Evolutionary conservation across 1,284 basidiomycete species (phyloP).

Genomic region (Macrocybe sp.): DNA sequence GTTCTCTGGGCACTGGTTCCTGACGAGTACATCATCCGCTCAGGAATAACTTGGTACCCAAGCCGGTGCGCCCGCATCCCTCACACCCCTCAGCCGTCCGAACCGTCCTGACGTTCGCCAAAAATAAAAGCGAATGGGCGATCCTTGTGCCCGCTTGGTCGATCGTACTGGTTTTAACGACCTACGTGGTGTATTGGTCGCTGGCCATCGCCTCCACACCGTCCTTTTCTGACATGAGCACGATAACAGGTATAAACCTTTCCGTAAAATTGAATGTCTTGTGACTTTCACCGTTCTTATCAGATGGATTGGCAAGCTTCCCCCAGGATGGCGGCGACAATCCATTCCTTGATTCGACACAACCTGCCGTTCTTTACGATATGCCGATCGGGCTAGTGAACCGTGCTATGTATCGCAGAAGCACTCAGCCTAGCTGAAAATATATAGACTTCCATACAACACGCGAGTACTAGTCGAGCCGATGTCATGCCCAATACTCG

Average conservation of each 20-base stretch:
- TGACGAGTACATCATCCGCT: slow-evolving; percentile 50
- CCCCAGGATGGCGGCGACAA: slow-evolving; percentile 20
- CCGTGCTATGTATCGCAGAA: slow-evolving; percentile 48
- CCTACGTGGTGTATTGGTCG: slow-evolving; percentile 76
- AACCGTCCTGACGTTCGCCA: background rate
- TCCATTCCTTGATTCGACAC: slow-evolving; percentile 45
- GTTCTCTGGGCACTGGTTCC: slow-evolving; percentile 62
- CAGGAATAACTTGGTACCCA: slow-evolving; percentile 85
- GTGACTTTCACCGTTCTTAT: background rate
- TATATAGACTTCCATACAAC: too few relatives aligned
- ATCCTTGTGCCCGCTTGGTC: slow-evolving; percentile 81
- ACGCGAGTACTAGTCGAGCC: too few relatives aligned
- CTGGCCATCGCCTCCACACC: slow-evolving; percentile 73
- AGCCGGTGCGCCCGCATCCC: slow-evolving; percentile 51
- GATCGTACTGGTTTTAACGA: slow-evolving; percentile 66
- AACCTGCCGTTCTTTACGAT: slow-evolving; percentile 66
- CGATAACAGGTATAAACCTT: slow-evolving; percentile 54
- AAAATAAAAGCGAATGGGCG: slow-evolving; percentile 65
- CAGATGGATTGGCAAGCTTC: slow-evolving; percentile 14
- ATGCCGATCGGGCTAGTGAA: slow-evolving; percentile 81
- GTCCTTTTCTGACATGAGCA: slow-evolving; percentile 55
- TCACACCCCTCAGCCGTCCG: too few relatives aligned
- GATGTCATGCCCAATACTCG: too few relatives aligned
- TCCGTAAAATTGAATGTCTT: background rate
- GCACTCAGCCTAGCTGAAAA: too few relatives aligned